Evolutionary conservation across 169 alveolate genomes (phyloP), one percentile per base, ranked within the genome.

Genomic region (Besnoitia besnoiti): DNA sequence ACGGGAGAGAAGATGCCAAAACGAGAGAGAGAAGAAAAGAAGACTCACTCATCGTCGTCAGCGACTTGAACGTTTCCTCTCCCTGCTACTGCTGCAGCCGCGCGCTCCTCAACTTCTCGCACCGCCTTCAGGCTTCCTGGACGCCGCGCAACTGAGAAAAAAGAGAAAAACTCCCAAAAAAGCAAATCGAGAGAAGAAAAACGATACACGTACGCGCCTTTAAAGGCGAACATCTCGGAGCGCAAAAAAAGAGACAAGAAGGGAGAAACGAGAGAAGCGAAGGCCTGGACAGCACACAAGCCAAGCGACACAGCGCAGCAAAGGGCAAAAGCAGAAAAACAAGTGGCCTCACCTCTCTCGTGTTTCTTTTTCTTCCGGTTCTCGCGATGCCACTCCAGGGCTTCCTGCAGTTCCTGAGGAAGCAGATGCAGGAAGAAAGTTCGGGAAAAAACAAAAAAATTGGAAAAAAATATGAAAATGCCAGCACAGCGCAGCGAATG

Each of bases 321-420:
- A 49, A 49, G 14, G 55, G 55, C 5, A 49, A 49, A 49, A 49
- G 24, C 55, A 14, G 55, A 49, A 49, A 5, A 5, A 49, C 55
- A 49, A 49, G 14, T 14, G 33, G 35, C 7, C 85, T 46, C 55
- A 89, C 92, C 75, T 76, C 92, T 67, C 37, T 89, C 92, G 2
- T 89, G 73, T 37, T 75, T 67, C 75, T 89, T 89, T 79, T 89
- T 89, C 51, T 89, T 89, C 44, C 92, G 92, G 37, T 89, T 89
- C 79, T 89, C 89, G 2, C 88, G 87, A 46, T 89, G 92, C 92
- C 92, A 89, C 30, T 77, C 89, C 40, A 89, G 87, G 33, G 88
- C 92, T 79, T 46, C 89, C 30, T 47, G 59, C 61, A 89, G 42
- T 27, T 89, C 92, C 92, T 89, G 77, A 12, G 19, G 1, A n/a